phyloP scores from a whole-genome alignment of 345 rosid genomes.

The Conringia planisiliqua region DNA sequence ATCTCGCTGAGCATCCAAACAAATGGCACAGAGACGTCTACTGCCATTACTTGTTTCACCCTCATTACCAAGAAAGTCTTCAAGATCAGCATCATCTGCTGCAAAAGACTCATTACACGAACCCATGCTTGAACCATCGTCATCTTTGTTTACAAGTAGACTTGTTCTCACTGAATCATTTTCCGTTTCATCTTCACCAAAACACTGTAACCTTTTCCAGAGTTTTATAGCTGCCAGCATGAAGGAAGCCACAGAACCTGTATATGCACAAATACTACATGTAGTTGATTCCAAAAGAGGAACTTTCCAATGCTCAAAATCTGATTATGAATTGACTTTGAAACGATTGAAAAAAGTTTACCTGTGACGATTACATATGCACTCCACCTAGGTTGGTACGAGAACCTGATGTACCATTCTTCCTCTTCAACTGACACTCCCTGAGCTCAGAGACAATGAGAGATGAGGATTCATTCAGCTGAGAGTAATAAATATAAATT shows the following conservation, averaged over 20 bases:
- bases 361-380: constrained; percentile 58
- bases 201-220: constrained; percentile 42
- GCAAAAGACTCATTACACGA: constrained; percentile 65
- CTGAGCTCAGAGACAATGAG: constrained; percentile 38
- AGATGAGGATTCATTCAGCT: background rate
- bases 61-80: constrained; percentile 40
- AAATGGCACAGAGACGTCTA: constrained; percentile 72
- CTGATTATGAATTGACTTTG: background rate
- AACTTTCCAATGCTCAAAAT: background rate
- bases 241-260: constrained; percentile 55
- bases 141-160: constrained; percentile 60
- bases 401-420: constrained; percentile 57
- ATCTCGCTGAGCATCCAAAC: constrained; percentile 85
- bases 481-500: background rate
- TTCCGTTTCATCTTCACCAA: constrained; percentile 19
- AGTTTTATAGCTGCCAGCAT: constrained; percentile 46
- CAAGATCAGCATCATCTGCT: constrained; percentile 55
- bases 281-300: background rate
- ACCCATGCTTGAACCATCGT: constrained; percentile 51
- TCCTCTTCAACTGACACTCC: constrained; percentile 37
- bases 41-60: constrained; percentile 50
- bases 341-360: constrained; percentile 29
- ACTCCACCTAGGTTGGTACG: constrained; percentile 67
- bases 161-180: constrained; percentile 36
- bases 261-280: background rate